Base-by-base conservation (phyloP, 371 early-diverging fungal species). In the Parasitella parasitica region DNA sequence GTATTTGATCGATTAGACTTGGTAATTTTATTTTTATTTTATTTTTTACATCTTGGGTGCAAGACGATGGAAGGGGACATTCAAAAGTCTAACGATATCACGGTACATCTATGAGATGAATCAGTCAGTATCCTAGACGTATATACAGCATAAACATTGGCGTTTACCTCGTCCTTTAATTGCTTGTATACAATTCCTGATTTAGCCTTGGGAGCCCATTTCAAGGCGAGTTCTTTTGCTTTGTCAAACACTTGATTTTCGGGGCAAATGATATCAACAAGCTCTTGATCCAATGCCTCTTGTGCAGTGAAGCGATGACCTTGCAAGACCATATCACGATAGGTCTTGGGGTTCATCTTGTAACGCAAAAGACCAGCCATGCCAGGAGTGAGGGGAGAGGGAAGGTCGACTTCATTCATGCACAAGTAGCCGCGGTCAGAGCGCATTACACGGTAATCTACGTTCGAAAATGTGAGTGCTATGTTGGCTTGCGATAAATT, bases 391-490 rank as follows among this genome's bases (percentile, higher is more conserved):
- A 93, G 70, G 28, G 89, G 81, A 18, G 85, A 72, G 30, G 88
- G 88, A 50, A 92, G 76, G 65, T 92, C 93, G 5, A 94, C 83
- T 77, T 93, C 94, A 69, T 91, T 91, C 87, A 89, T 87, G 73
- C 88, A 89, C 22, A 94, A 75, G 64, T 71, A 92, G 5, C 93
- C 93, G 39, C 89, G 83, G 62, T 94, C 94, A 27, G 82, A 71
- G 8, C 93, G 80, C 93, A 93, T 92, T 3, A 92, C 87, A 26
- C 91, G 84, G 67, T 89, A 91, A 65, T 93, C 92, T 83, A 69
- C 3, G 18, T 8, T 32, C n/a, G n/a, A n/a, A n/a, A 6, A 34
- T 26, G 7, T 41, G n/a, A 41, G 16, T 16, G 28, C 8, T 48
- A 12, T 34, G 41, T 15, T 16, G 6, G n/a, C 27, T 15, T 38